Base-by-base conservation (phyloP, 208 protist genomes). In the Trypanosoma brucei region DNA sequence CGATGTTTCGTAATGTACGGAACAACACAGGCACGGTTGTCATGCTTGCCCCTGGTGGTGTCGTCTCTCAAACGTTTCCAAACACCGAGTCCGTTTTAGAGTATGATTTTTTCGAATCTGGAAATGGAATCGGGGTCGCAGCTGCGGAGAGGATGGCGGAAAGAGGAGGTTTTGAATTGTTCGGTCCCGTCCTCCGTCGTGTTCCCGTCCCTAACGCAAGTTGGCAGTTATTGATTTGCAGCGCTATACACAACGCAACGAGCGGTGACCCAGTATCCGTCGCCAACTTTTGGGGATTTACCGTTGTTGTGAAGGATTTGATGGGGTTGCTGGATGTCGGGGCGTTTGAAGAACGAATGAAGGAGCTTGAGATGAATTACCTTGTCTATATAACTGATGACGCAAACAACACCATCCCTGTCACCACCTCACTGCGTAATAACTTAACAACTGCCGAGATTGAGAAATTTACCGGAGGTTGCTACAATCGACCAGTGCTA, bases 271-370 rank as follows among this genome's bases (percentile, higher is more conserved):
- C 51, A 11, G 48, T 40, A 31, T 55, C 3, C 30, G 48, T 3
- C 7, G 30, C 68, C 6, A 82, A 62, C 46, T 94, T 94, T 62
- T 94, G 88, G 84, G 88, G 88, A 48, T 91, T 94, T 55, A 55
- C 68, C 4, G 36, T 63, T 31, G 46, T 70, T 31, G 48, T 65
- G 1, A 55, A 84, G 4, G 81, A 85, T 62, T 59, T 94, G 36
- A 77, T 58, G 37, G 44, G 48, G 5, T 54, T 83, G 0, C 52
- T 91, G 34, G 58, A 62, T 9, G 31, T 55, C 1, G 66, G 61
- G 13, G 48, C 72, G 1, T 45, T 89, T 39, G 36, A 63, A 11
- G 44, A 9, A 3, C 8, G 44, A 30, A 68, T 73, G 50, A n/a
- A 62, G 11, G 48, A 6, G 35, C 37, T 52, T 7, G 44, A 62